Base-by-base conservation (phyloP, 2,329 filamentous ascomycete genomes). In the Aspergillus terreus region DNA sequence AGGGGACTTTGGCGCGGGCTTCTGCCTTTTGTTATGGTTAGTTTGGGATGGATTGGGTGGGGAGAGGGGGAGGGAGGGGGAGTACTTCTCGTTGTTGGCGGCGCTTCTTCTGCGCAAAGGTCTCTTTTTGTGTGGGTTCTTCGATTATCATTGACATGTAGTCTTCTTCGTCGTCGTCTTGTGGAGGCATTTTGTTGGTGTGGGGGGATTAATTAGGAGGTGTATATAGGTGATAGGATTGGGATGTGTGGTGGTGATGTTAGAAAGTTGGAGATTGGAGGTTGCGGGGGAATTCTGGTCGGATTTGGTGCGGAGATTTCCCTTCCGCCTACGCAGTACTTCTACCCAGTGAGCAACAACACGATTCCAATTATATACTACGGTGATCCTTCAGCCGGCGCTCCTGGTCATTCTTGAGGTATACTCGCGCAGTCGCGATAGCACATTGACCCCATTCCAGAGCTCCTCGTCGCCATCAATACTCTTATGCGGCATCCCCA, bases 91-190 rank as follows among this genome's bases (percentile, higher is more conserved):
- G 78, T 63, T 73, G 80, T 66, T 77, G 75, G 49, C 77, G 80
- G 52, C 73, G 75, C 47, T 78, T 77, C 49, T 79, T 78, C 63
- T 88, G 83, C 1, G 84, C 76, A 19, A 83, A 82, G 10, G 84
- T 85, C 67, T 88, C 84, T 57, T 79, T 80, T 50, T 75, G 70
- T 15, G 71, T 70, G 0, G 82, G 79, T 50, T 95, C 88, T 15
- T 82, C 79, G 67, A 99, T 92, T 12, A 85, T 80, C 92, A 99
- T 97, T 62, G 86, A 90, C 88, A 99, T 95, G 78, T 99, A 97
- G 72, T 99, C 94, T 58, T 96, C 91, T 57, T 91, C 89, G 17
- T 91, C 89, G 6, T 90, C 88, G 2, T 79, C 78, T n/a, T 44
- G 49, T 52, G 44, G 46, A 30, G 47, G 14, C 50, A 57, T 55